Conservation (phyloP, 805 yeast species). For the Lipomyces sp. region DNA sequence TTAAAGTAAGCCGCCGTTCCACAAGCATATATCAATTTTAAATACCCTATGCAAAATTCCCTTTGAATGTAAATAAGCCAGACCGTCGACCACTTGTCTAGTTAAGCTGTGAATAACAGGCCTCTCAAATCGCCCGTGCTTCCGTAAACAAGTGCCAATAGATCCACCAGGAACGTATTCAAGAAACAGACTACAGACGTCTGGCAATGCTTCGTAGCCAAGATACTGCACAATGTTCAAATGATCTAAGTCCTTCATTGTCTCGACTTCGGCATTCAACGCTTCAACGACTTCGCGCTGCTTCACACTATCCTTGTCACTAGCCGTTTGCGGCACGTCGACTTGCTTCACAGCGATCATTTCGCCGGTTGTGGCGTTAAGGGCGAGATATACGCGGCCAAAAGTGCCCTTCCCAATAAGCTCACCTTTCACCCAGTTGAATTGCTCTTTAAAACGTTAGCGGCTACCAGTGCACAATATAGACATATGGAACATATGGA, state of each 20-base stretch:
- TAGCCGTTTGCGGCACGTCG: conserved; percentile 57
- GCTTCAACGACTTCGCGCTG: conserved; percentile 74
- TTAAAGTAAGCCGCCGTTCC: neutral
- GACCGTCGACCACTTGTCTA: conserved; percentile 78
- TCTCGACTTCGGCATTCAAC: conserved; percentile 85
- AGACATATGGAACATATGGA: conserved; percentile 47
- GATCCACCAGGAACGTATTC: conserved; percentile 99
- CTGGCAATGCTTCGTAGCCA: conserved; percentile 81
- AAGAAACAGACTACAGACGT: conserved; percentile 80
- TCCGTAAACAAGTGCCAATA: conserved; percentile 80
- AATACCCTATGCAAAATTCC: conserved; percentile 79
- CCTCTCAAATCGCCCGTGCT: conserved; percentile 86
- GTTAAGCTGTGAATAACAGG: conserved; percentile 72
- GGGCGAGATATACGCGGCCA: conserved; percentile 89
- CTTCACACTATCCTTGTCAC: conserved; percentile 42
- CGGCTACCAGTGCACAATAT: conserved; percentile 44
- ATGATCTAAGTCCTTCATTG: conserved; percentile 92
- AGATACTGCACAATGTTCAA: conserved; percentile 92
- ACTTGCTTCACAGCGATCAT: conserved; percentile 99
- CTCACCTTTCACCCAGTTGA: conserved; percentile 98
- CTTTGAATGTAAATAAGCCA: conserved; percentile 82
- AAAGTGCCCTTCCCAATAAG: conserved; percentile 95
- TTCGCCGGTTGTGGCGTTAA: conserved; percentile 95
- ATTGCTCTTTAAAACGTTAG: conserved; percentile 59
- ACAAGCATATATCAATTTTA: neutral